phyloP scores from a whole-genome alignment of 1,139 yeast species.

The Pichia sp. region DNA sequence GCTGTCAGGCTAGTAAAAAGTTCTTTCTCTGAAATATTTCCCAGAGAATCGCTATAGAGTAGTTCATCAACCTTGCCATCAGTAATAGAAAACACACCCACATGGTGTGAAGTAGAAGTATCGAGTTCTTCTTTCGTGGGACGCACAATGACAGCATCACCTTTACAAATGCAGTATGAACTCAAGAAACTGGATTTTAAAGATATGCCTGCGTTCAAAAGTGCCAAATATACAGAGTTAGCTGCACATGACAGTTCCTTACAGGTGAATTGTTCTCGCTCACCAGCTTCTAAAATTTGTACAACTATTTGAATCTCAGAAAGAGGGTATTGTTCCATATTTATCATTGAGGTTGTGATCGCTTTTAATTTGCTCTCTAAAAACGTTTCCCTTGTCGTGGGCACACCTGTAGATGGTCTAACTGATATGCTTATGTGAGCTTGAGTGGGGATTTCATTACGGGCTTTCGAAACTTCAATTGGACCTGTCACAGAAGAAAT shows the following conservation, averaged over 20 bases:
- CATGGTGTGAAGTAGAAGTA: conserved; percentile 54
- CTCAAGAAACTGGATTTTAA: conserved; percentile 60
- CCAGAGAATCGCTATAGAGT: conserved; percentile 66
- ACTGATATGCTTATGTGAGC: conserved; percentile 79
- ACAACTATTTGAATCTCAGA: conserved; percentile 80
- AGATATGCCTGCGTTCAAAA: conserved; percentile 76
- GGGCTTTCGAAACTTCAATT: conserved; percentile 65
- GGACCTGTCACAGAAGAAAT: conserved; percentile 87
- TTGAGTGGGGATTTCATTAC: conserved; percentile 80
- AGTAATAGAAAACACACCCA: conserved; percentile 57
- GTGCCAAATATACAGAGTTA: conserved; percentile 68
- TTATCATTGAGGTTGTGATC: conserved; percentile 57
- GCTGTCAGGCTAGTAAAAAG: conserved; percentile 46
- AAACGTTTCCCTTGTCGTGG: conserved; percentile 73
- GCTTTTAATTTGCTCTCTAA: conserved; percentile 68
- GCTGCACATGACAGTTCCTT: conserved; percentile 55
- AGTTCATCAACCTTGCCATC: conserved; percentile 51
- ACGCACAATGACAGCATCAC: conserved; percentile 35
- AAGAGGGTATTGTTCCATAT: conserved; percentile 72
- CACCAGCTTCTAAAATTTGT: conserved; percentile 59
- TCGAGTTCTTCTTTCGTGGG: conserved; percentile 44
- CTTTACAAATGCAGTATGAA: conserved; percentile 41
- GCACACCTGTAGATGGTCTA: conserved; percentile 72
- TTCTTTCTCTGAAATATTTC: conserved; percentile 58
- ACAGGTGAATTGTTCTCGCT: conserved; percentile 36